These are phyloP conservation scores for Azolla pinnata DNA, from an alignment of 75 land plant genomes.

Conservation along the genomic window DNA sequence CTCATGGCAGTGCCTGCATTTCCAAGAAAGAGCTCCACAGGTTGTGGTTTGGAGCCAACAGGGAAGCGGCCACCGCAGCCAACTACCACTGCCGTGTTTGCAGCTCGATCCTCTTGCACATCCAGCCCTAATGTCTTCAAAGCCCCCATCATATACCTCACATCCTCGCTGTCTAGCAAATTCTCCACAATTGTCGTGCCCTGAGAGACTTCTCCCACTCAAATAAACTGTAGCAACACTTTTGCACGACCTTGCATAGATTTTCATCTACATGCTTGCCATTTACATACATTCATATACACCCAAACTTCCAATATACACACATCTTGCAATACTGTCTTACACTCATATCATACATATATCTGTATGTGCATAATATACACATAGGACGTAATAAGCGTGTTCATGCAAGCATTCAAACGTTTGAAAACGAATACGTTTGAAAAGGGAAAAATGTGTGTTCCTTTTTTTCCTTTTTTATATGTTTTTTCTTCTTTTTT, in stretches of 20 bases:
- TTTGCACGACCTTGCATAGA: neutral
- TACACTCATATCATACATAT: too few relatives aligned
- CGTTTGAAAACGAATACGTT: too few relatives aligned
- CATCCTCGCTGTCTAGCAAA: slow-evolving; percentile 83
- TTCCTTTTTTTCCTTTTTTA: too few relatives aligned
- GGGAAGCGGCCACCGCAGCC: slow-evolving; percentile 88
- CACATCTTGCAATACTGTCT: too few relatives aligned
- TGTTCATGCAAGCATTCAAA: too few relatives aligned
- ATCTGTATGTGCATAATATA: too few relatives aligned
- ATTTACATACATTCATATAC: too few relatives aligned
- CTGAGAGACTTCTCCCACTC: slow-evolving; percentile 25
- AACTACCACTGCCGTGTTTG: slow-evolving; percentile 45
- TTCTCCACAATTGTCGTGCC: slow-evolving; percentile 93
- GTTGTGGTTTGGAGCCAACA: slow-evolving; percentile 36
- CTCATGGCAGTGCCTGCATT: slow-evolving; percentile 99
- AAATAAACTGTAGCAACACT: neutral
- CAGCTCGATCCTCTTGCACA: slow-evolving; percentile 49
- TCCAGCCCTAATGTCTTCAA: slow-evolving; percentile 65
- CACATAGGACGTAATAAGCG: too few relatives aligned
- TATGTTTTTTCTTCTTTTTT: too few relatives aligned
- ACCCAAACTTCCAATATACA: too few relatives aligned
- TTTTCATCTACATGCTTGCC: too few relatives aligned
- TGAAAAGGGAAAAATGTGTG: too few relatives aligned
- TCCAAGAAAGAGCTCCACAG: slow-evolving; percentile 73
- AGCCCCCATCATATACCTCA: slow-evolving; percentile 87